Percentiles rank a stretch among this genome's conserved stretches.
Conservation (phyloP, 2,329 filamentous ascomycete species). For the Periconia sp. region DNA sequence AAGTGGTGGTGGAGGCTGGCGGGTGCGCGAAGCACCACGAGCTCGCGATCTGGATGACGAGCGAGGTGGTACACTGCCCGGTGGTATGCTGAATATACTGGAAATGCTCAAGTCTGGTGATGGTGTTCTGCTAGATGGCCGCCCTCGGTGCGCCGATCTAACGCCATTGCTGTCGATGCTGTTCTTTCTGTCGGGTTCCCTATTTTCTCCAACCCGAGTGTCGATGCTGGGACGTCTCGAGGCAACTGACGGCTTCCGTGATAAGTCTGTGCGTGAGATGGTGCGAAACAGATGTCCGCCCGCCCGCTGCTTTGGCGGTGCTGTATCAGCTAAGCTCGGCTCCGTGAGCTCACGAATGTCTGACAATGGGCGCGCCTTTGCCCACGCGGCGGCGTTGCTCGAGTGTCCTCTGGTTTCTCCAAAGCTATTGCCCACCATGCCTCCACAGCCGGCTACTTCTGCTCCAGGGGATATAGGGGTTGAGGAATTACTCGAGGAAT, state of each 20-base stretch:
- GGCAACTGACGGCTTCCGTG: slow-evolving; percentile 38
- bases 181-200: slow-evolving; percentile 33
- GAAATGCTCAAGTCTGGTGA: slow-evolving; percentile 48
- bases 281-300: slow-evolving; percentile 26
- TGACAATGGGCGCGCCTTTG: slow-evolving; percentile 52
- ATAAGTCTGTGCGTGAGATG: slow-evolving; percentile 34
- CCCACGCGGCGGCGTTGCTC: slow-evolving; percentile 35
- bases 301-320: slow-evolving; percentile 34
- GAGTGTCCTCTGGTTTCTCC: slow-evolving; percentile 33
- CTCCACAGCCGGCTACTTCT: slow-evolving; percentile 20
- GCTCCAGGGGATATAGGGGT: slow-evolving; percentile 16
- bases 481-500: slow-evolving; percentile 17
- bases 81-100: slow-evolving; percentile 54
- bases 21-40: slow-evolving; percentile 29
- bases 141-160: slow-evolving; percentile 32
- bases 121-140: slow-evolving; percentile 33
- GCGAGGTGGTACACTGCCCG: slow-evolving; percentile 52
- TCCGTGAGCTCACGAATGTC: slow-evolving; percentile 59
- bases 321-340: slow-evolving; percentile 51
- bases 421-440: slow-evolving; percentile 33
- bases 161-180: slow-evolving; percentile 35
- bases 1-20: slow-evolving; percentile 21
- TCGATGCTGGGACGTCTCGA: slow-evolving; percentile 41
- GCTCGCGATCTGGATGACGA: slow-evolving; percentile 51
- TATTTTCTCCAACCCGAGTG: slow-evolving; percentile 32